Conservation (phyloP, 176 grass and related monocot species). For the Rhipidocladum racemiflorum region DNA sequence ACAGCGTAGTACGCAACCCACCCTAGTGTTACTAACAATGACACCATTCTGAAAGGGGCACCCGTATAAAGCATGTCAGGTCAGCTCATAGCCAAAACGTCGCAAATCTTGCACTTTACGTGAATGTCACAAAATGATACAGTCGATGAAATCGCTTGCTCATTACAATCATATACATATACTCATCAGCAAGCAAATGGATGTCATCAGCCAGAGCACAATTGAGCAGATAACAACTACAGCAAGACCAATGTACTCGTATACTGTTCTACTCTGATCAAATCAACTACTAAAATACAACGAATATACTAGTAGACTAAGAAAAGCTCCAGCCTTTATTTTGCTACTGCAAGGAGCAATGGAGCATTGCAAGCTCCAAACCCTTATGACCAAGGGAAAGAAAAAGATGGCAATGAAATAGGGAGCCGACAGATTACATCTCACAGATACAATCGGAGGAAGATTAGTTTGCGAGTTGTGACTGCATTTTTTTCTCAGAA, state of each 20-base stretch:
- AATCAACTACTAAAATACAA: conserved; percentile 7
- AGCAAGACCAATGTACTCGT: not conserved
- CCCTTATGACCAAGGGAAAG: not conserved
- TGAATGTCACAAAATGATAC: not conserved
- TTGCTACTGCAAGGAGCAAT: conserved; percentile 40
- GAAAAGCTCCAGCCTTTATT: conserved; percentile 52
- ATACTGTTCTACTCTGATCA: conserved; percentile 26
- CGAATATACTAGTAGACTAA: not conserved
- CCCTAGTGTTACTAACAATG: not conserved
- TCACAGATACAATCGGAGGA: conserved; percentile 27
- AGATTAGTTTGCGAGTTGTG: not conserved
- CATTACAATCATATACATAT: not conserved
- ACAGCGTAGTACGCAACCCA: no score
- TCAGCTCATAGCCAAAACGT: not conserved
- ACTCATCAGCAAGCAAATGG: not conserved
- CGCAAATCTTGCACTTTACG: not conserved
- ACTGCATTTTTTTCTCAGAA: conserved; percentile 28
- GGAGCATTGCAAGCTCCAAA: conserved; percentile 6
- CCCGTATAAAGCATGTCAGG: not conserved
- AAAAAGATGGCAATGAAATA: not conserved
- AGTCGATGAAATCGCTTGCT: not conserved
- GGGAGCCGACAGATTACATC: conserved; percentile 20
- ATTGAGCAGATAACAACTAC: not conserved
- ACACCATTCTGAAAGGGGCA: not conserved
- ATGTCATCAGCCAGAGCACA: not conserved